phyloP scores from a whole-genome alignment of 1,139 yeast genomes.

The Suhomyces terraborum region DNA sequence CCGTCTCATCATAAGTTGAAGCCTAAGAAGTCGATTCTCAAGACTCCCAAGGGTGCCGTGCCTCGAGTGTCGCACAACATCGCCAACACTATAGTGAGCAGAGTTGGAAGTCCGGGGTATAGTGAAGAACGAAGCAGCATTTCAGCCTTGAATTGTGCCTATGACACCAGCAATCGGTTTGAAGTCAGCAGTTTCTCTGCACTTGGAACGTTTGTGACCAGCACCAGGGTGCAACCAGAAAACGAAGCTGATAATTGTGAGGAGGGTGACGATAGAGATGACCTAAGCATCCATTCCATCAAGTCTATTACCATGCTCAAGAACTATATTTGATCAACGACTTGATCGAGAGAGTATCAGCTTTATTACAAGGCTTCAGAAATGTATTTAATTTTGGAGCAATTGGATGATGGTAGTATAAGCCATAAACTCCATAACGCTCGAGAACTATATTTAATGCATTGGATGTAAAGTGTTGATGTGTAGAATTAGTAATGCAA shows the following conservation, averaged over 20 bases:
- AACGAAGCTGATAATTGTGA: background rate
- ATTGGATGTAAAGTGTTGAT: background rate
- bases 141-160: constrained; percentile 20
- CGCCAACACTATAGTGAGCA: background rate
- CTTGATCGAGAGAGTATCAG: no score
- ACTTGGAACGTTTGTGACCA: constrained; percentile 16
- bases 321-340: background rate
- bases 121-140: constrained; percentile 16
- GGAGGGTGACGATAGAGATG: constrained; percentile 7
- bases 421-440: no score
- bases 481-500: constrained; percentile 1
- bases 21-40: constrained; percentile 46
- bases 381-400: no score
- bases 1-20: constrained; percentile 47
- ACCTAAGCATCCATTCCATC: constrained; percentile 15
- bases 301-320: constrained; percentile 7
- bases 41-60: constrained; percentile 19
- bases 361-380: no score
- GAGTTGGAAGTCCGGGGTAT: constrained; percentile 6
- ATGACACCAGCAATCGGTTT: constrained; percentile 11
- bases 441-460: constrained; percentile 13
- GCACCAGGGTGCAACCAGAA: background rate
- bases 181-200: constrained; percentile 17
- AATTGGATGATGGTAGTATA: no score
- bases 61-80: background rate